Conservation (phyloP, 192 early-diverging fungal genomes). For the Lobulomyces angularis region DNA sequence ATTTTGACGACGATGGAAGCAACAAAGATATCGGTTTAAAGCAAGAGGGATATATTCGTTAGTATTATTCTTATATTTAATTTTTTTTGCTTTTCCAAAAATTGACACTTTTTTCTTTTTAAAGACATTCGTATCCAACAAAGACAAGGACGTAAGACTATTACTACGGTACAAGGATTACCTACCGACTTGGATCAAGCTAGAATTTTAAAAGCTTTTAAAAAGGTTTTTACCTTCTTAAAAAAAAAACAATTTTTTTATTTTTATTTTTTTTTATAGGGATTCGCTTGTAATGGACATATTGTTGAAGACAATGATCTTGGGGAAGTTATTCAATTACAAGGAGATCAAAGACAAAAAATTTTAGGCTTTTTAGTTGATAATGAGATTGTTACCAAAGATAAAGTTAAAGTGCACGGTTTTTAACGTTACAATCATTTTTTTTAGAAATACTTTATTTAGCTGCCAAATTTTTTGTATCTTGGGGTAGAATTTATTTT, state of each 20-base stretch:
- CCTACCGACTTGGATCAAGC: conserved; percentile 76
- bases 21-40: too few species aligned
- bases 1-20: too few species aligned
- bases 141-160: conserved; percentile 90
- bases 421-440: too few species aligned
- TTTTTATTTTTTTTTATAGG: too few species aligned
- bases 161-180: conserved; percentile 90
- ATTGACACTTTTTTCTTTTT: too few species aligned
- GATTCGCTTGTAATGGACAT: conserved; percentile 94
- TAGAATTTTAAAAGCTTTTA: conserved; percentile 87
- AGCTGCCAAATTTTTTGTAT: too few species aligned
- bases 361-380: conserved; percentile 64
- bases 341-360: conserved; percentile 86
- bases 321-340: conserved; percentile 86
- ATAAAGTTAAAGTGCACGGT: conserved; percentile 88
- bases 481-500: too few species aligned
- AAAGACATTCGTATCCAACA: conserved; percentile 96
- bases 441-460: too few species aligned
- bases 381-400: conserved; percentile 72
- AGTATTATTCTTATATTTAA: too few species aligned
- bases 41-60: too few species aligned
- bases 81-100: too few species aligned
- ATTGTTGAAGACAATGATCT: conserved; percentile 83
- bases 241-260: too few species aligned
- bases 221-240: conserved; percentile 66